phyloP scores from a whole-genome alignment of 805 yeast genomes.

The Sugiyamaella lignohabitans region DNA sequence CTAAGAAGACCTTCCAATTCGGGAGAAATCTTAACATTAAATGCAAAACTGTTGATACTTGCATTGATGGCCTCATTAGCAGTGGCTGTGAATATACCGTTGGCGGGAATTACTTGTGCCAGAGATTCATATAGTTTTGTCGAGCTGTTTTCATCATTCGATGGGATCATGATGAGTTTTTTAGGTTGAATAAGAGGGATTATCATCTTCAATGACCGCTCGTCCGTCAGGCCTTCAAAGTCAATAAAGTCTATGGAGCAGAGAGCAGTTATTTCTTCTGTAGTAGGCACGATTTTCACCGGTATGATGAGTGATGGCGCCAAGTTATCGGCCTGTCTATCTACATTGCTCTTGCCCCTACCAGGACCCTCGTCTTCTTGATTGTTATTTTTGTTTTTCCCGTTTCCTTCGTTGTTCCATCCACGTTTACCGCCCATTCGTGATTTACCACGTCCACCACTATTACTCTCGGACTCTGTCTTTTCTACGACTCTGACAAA shows the following conservation, averaged over 20 bases:
- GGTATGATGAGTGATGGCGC: conserved; percentile 37
- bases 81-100: conserved; percentile 9
- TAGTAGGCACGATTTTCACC: conserved; percentile 35
- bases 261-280: conserved; percentile 41
- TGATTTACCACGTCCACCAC: conserved; percentile 17
- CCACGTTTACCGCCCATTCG: conserved; percentile 33
- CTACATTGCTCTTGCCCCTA: no score
- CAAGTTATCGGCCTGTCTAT: conserved; percentile 45
- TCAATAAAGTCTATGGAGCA: conserved; percentile 77
- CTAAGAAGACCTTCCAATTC: conserved; percentile 50
- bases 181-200: conserved; percentile 74
- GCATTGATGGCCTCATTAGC: conserved; percentile 24
- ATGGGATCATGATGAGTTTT: conserved; percentile 52
- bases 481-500: conserved; percentile 37
- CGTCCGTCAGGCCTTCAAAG: conserved; percentile 75
- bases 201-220: conserved; percentile 72
- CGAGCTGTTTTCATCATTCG: conserved; percentile 1
- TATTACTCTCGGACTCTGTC: conserved; percentile 3
- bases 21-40: conserved; percentile 65
- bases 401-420: conserved; percentile 27
- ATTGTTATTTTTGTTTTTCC: no score
- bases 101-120: conserved; percentile 12
- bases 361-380: no score
- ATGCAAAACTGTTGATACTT: conserved; percentile 40
- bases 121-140: conserved; percentile 18